These are phyloP conservation scores for Fusarium torulosum DNA, from an alignment of 2,329 filamentous ascomycete genomes.

Conservation along the genomic window DNA sequence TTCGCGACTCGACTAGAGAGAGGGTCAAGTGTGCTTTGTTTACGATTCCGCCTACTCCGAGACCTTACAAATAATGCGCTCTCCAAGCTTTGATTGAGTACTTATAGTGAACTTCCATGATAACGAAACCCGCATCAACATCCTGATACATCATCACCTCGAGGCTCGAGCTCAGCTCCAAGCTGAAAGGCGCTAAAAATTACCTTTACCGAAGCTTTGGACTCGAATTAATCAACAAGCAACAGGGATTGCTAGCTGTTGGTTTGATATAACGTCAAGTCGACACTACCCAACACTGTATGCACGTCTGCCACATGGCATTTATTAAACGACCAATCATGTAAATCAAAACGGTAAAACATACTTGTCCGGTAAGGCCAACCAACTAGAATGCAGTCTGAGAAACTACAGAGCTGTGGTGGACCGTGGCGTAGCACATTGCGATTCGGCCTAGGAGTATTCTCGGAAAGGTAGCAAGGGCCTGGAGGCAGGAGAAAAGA, in stretches of 20 bases:
- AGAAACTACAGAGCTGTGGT: slow-evolving; percentile 26
- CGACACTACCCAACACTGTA: slow-evolving; percentile 26
- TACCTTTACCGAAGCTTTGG: not conserved
- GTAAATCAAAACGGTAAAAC: not conserved
- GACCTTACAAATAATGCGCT: not conserved
- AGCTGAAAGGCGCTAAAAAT: slow-evolving; percentile 9
- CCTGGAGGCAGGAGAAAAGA: not conserved
- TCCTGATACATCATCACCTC: not conserved
- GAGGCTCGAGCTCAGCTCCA: slow-evolving; percentile 17
- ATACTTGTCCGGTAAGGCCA: not conserved
- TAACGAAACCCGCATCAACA: not conserved
- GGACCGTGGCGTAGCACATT: slow-evolving; percentile 16
- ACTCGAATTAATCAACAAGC: not conserved
- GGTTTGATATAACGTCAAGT: slow-evolving; percentile 15
- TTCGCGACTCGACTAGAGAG: slow-evolving; percentile 7
- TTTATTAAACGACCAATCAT: slow-evolving; percentile 14
- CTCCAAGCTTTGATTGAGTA: not conserved
- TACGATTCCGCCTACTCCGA: slow-evolving; percentile 4
- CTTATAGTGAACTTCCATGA: not conserved
- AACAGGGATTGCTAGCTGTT: not conserved
- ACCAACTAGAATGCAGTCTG: slow-evolving; percentile 25
- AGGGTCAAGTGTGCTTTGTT: slow-evolving; percentile 1
- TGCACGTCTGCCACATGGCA: slow-evolving; percentile 43
- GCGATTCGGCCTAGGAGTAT: not conserved
- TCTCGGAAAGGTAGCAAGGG: not conserved